These are phyloP conservation scores for Cladophialophora yegresii DNA, from an alignment of 2,329 filamentous ascomycete genomes.

Conservation along the genomic window DNA sequence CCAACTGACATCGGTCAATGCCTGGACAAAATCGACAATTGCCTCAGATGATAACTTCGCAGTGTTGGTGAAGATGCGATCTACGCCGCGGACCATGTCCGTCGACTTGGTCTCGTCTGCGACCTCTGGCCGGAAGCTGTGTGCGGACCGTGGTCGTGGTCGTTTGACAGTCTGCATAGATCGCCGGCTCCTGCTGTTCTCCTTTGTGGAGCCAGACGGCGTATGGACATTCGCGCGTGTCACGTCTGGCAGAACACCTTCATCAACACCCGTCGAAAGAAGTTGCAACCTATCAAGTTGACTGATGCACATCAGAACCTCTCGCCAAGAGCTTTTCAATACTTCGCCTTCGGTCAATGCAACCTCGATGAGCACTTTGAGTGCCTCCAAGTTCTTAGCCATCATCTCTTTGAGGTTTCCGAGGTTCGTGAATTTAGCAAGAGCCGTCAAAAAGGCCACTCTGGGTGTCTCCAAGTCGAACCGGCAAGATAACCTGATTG, in stretches of 20 bases:
- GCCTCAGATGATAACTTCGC: conserved; percentile 90
- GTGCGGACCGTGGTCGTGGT: conserved; percentile 50
- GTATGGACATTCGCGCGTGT: conserved; percentile 75
- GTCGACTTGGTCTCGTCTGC: conserved; percentile 90
- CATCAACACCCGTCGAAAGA: conserved; percentile 91
- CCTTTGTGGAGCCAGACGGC: conserved; percentile 52
- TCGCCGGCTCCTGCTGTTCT: conserved; percentile 62
- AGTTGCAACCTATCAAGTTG: conserved; percentile 94
- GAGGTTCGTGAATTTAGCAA: conserved; percentile 91
- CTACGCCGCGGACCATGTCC: conserved; percentile 88
- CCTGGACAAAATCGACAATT: conserved; percentile 91
- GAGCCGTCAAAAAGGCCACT: conserved; percentile 88
- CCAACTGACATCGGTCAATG: conserved; percentile 95
- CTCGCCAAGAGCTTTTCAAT: conserved; percentile 88
- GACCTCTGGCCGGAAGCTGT: conserved; percentile 71
- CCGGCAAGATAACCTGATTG: conserved; percentile 87
- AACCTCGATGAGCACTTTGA: conserved; percentile 88
- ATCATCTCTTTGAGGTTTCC: conserved; percentile 95
- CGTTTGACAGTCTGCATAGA: conserved; percentile 62
- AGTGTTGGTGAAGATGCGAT: conserved; percentile 95
- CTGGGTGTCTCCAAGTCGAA: conserved; percentile 92
- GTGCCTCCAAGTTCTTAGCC: conserved; percentile 91
- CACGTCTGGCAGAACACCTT: conserved; percentile 87
- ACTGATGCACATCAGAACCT: conserved; percentile 91
- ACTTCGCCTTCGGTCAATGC: conserved; percentile 91